phyloP scores from a whole-genome alignment of 345 rosid genomes.

The Cochlearia excelsa region DNA sequence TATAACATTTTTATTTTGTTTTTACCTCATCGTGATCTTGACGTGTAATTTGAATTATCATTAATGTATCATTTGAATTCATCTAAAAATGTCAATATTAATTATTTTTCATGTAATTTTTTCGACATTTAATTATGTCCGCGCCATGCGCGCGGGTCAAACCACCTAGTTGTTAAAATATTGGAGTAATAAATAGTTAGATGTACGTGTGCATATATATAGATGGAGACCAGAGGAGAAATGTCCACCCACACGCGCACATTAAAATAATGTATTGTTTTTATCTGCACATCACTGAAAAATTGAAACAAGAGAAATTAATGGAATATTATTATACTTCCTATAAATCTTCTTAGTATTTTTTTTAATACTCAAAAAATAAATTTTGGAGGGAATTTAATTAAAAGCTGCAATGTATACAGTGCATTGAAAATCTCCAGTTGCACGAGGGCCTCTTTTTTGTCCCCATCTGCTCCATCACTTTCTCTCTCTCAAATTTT shows the following conservation, averaged over 20 bases:
- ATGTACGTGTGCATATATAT: constrained; percentile 37
- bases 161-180: not conserved
- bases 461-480: constrained; percentile 44
- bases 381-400: constrained; percentile 3
- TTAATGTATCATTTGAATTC: no score
- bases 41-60: no score
- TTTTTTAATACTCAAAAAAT: no score
- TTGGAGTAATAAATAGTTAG: constrained; percentile 18
- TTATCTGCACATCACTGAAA: constrained; percentile 32
- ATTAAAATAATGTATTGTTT: constrained; percentile 33
- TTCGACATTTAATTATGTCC: no score
- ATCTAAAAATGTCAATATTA: no score
- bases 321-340: not conserved
- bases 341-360: constrained; percentile 5
- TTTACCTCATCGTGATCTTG: no score
- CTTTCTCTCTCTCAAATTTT: constrained; percentile 11
- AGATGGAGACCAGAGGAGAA: constrained; percentile 36
- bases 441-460: constrained; percentile 84
- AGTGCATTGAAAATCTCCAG: constrained; percentile 41
- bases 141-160: no score
- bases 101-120: no score
- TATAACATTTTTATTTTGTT: no score
- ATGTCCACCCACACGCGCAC: constrained; percentile 58
- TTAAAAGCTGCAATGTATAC: constrained; percentile 37
- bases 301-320: constrained; percentile 6